These are phyloP conservation scores for Eragrostis curvula DNA, from an alignment of 176 grass and related monocot species.

Conservation along the genomic window DNA sequence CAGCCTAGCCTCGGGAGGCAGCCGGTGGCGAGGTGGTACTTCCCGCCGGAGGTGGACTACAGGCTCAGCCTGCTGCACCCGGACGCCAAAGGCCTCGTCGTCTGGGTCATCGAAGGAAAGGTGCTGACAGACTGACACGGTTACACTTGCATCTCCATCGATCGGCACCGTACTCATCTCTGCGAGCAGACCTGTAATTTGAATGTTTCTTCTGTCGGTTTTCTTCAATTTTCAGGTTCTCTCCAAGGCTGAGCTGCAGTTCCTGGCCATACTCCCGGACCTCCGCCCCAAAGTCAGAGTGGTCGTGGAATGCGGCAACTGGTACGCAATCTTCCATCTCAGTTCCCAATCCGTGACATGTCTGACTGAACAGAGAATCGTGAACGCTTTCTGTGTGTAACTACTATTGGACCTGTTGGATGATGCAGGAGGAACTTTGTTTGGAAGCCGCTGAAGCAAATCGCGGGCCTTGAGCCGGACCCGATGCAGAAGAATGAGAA, in stretches of 20 bases:
- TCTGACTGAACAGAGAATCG: not conserved
- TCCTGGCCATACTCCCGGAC: constrained; percentile 80
- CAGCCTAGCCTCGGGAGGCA: constrained; percentile 90
- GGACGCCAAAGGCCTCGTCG: constrained; percentile 84
- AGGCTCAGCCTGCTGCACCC: constrained; percentile 84
- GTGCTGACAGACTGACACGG: not conserved
- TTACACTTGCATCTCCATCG: no score
- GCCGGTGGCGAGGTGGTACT: constrained; percentile 92
- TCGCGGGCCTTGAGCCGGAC: constrained; percentile 60
- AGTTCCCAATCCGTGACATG: not conserved
- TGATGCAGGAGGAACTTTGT: constrained; percentile 77
- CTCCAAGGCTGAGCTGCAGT: constrained; percentile 92
- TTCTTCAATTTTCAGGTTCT: constrained; percentile 54
- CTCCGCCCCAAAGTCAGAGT: constrained; percentile 87
- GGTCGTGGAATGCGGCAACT: constrained; percentile 80
- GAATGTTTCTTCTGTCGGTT: not conserved
- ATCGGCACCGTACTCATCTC: not conserved
- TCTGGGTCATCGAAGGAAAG: constrained; percentile 91
- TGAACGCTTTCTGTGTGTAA: not conserved
- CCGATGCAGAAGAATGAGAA: constrained; percentile 35
- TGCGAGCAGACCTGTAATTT: not conserved
- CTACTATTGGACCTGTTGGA: not conserved
- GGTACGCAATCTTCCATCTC: constrained; percentile 38
- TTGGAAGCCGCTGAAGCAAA: constrained; percentile 89
- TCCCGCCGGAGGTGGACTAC: constrained; percentile 96